phyloP scores from a whole-genome alignment of 2,329 filamentous ascomycete genomes.

The Monosporascus sp. region DNA sequence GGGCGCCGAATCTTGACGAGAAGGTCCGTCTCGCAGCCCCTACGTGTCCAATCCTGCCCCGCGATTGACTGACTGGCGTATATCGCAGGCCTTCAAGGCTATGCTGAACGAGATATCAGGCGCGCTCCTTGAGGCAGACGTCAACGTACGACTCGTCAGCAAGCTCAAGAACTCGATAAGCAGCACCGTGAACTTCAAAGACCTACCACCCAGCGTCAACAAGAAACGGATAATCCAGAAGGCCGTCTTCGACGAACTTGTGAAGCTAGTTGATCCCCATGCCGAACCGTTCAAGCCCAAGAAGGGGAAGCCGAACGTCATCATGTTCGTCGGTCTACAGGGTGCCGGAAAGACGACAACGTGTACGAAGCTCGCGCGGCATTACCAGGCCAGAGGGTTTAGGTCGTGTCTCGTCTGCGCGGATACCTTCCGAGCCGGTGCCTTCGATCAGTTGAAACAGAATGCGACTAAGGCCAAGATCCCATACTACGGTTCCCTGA shows the following conservation, averaged over 20 bases:
- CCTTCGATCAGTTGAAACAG: slow-evolving; percentile 97
- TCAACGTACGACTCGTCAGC: slow-evolving; percentile 91
- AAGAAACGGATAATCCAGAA: slow-evolving; percentile 99
- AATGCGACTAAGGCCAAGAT: slow-evolving; percentile 99
- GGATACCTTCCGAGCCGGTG: slow-evolving; percentile 96
- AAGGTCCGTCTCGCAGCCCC: slow-evolving; percentile 54
- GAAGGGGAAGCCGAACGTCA: slow-evolving; percentile 92
- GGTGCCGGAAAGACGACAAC: slow-evolving; percentile 97
- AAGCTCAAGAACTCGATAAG: slow-evolving; percentile 92
- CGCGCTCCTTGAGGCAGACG: slow-evolving; percentile 91
- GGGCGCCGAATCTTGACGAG: slow-evolving; percentile 90
- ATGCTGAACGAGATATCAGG: slow-evolving; percentile 99
- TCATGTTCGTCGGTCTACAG: slow-evolving; percentile 99
- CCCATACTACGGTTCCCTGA: slow-evolving; percentile 94
- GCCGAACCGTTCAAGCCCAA: slow-evolving; percentile 94
- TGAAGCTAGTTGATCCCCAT: slow-evolving; percentile 92
- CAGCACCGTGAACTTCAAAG: slow-evolving; percentile 86
- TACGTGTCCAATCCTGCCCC: slow-evolving; percentile 7
- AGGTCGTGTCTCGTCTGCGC: slow-evolving; percentile 92
- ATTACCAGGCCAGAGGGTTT: slow-evolving; percentile 92
- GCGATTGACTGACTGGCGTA: slow-evolving; percentile 36
- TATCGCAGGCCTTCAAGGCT: slow-evolving; percentile 77
- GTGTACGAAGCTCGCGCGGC: slow-evolving; percentile 91
- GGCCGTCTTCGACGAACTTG: slow-evolving; percentile 93
- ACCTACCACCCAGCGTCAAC: slow-evolving; percentile 84